A percentile compares a stretch with the other conserved stretches of the same genome.
Evolutionary conservation across 208 protist species (phyloP).

Genomic region (Entamoeba histolytica): DNA sequence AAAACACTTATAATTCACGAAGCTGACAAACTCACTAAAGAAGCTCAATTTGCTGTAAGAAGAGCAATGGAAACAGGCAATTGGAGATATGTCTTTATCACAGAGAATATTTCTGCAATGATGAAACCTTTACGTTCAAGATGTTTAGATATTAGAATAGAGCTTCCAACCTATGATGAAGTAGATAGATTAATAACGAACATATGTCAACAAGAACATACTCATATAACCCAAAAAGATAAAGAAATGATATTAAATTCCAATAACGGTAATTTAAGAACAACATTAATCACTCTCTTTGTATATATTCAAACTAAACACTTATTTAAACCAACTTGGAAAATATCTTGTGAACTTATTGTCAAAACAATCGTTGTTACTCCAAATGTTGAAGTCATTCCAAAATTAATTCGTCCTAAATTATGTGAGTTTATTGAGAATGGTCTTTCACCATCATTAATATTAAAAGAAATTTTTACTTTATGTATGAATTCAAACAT

Average conservation of each 20-base stretch:
- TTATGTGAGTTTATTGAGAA: neutral
- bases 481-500: neutral
- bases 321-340: neutral
- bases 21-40: neutral
- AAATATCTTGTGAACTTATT: neutral
- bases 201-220: neutral
- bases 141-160: neutral
- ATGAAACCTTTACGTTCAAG: neutral
- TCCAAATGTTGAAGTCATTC: neutral
- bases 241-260: neutral
- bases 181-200: neutral
- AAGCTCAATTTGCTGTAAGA: neutral
- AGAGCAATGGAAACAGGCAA: neutral
- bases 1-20: neutral
- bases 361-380: neutral
- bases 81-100: neutral
- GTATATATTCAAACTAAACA: neutral
- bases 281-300: neutral
- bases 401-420: neutral
- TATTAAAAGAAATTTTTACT: neutral
- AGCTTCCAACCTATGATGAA: neutral
- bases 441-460: neutral
- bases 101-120: neutral
- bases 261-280: neutral
- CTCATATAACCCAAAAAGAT: neutral